Conservation (phyloP, 1,139 yeast species). For the Pichia sp. region DNA sequence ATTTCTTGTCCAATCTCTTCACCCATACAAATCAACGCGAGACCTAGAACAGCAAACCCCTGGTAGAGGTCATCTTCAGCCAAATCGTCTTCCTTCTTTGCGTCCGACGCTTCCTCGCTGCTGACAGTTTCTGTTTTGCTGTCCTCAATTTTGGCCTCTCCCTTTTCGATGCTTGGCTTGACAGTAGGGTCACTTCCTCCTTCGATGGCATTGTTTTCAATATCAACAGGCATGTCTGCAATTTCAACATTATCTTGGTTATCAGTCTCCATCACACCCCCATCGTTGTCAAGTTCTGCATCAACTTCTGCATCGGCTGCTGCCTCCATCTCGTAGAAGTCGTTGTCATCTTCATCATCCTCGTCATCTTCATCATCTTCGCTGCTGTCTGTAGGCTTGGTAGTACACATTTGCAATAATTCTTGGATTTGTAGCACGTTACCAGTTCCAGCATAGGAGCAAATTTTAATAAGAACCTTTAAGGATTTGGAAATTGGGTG, state of each 20-base stretch:
- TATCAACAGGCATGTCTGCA: constrained; percentile 13
- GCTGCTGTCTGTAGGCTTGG: constrained; percentile 41
- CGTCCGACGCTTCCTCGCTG: constrained; percentile 25
- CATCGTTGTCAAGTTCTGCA: constrained; percentile 7
- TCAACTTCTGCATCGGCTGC: constrained; percentile 32
- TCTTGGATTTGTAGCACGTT: constrained; percentile 94
- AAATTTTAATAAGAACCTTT: constrained; percentile 84
- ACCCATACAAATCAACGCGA: constrained; percentile 95
- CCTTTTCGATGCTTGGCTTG: constrained; percentile 4
- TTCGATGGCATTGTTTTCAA: constrained; percentile 7
- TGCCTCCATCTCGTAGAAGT: constrained; percentile 7
- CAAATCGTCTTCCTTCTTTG: constrained; percentile 24
- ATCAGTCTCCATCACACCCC: constrained; percentile 11
- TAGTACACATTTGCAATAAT: constrained; percentile 79
- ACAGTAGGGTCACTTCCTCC: constrained; percentile 5
- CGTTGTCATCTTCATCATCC: constrained; percentile 35
- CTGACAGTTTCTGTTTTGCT: constrained; percentile 20
- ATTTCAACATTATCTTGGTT: constrained; percentile 12
- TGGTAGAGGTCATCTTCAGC: constrained; percentile 62
- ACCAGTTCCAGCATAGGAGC: constrained; percentile 98
- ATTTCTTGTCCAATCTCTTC: constrained; percentile 97
- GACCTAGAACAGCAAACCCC: constrained; percentile 89
- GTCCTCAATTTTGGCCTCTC: constrained; percentile 9
- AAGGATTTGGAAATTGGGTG: constrained; percentile 90
- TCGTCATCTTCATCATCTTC: constrained; percentile 47